Conservation (phyloP, 805 yeast species). For the Cyberlindnera saturnus region DNA sequence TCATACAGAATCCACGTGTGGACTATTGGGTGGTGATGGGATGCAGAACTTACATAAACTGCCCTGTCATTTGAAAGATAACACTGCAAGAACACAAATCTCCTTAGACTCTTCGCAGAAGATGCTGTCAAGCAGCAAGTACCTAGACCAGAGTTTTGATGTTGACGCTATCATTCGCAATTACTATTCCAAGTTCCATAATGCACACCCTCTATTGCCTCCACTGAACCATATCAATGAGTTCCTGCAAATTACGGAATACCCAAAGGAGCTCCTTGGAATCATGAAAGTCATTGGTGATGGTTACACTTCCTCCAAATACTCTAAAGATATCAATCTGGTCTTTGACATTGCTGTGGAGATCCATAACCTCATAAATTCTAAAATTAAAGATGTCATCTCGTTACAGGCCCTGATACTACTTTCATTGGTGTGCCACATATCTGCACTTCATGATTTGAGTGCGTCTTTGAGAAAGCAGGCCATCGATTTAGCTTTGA, state of each 20-base stretch:
- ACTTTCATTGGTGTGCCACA: slow-evolving; percentile 39
- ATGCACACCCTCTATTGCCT: slow-evolving; percentile 44
- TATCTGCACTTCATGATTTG: slow-evolving; percentile 45
- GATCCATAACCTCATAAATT: slow-evolving; percentile 23
- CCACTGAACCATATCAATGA: slow-evolving; percentile 28
- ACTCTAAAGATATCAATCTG: slow-evolving; percentile 34
- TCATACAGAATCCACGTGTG: slow-evolving; percentile 17
- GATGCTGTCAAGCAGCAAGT: neutral
- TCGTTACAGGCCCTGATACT: slow-evolving; percentile 37
- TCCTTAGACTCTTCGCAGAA: slow-evolving; percentile 5
- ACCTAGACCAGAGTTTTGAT: slow-evolving; percentile 1
- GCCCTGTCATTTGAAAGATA: slow-evolving; percentile 14
- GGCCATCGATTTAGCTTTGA: slow-evolving; percentile 32
- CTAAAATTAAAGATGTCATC: slow-evolving; percentile 33
- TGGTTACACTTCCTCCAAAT: slow-evolving; percentile 35
- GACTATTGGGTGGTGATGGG: slow-evolving; percentile 11
- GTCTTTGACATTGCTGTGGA: slow-evolving; percentile 32
- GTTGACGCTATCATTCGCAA: slow-evolving; percentile 11
- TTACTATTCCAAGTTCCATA: slow-evolving; percentile 35
- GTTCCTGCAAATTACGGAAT: slow-evolving; percentile 28
- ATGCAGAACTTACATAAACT: slow-evolving; percentile 5
- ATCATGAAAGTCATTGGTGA: slow-evolving; percentile 46
- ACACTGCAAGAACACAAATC: slow-evolving; percentile 5
- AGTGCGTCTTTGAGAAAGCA: slow-evolving; percentile 37
- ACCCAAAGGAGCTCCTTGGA: slow-evolving; percentile 35